Evolutionary conservation across 495 filamentous ascomycete species (phyloP), one percentile per base, ranked within the genome.

Genomic region (Lophiostoma macrostomum): DNA sequence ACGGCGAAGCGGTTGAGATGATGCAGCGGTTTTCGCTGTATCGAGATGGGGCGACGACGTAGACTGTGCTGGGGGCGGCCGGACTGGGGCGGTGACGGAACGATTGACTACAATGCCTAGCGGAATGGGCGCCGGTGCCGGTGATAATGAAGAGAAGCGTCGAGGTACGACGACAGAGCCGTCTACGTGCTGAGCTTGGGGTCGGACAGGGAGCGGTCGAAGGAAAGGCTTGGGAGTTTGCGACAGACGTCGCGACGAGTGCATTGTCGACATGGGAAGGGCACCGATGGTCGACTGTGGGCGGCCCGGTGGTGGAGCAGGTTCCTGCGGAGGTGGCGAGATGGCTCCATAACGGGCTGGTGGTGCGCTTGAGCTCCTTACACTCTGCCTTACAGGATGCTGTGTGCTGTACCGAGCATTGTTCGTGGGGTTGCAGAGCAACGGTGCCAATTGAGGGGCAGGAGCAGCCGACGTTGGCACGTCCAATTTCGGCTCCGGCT

Each of bases 301-400:
- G 12, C 56, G 55, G 23, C 16, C 27, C 0, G 44, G 16, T 27
- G 50, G 38, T 24, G 58, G 58, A 8, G 30, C 32, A 24, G 47
- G 43, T 10, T 46, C 49, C 22, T 45, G 49, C 19, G 50, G 54
- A 1, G 60, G 47, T 6, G 60, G 53, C 13, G 60, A 55, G 4
- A 58, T 42, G 1, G 36, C 32, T 22, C 12, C 10, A 14, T 51
- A 31, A 30, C 60, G 45, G 5, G 49, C 19, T 6, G 60, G 60
- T 24, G 60, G 60, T 34, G 60, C 60, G 25, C 60, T 63, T 7
- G 54, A 58, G 35, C 60, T 63, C 34, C 60, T 50, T 5, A 27
- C 41, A 23, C 31, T 50, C 27, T 27, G 43, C 19, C 40, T 50
- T 14, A 46, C 29, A 39, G 35, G 42, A 1, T 10, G 27, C 12